Base-by-base conservation (phyloP, 306 rosid species). In the Vicia villosa region DNA sequence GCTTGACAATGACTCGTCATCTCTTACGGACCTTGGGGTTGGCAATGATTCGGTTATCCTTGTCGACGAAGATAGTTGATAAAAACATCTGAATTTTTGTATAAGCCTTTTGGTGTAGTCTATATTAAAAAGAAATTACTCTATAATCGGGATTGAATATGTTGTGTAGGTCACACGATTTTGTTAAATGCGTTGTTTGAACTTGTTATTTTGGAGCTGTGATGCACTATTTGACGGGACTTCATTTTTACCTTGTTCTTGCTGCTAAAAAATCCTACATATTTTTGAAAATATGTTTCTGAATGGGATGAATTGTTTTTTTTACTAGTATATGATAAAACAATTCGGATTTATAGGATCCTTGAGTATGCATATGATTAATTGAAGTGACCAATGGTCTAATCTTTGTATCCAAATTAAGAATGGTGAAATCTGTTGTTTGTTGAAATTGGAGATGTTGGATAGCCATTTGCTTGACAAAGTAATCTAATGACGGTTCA, bases 1-100 rank as follows among this genome's bases (percentile, higher is more conserved):
- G 83, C 97, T 90, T 3, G 91, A 90, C 50, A 87, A 83, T 64
- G 97, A 94, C 63, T 82, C 81, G 85, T 85, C 84, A 49, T 81
- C 95, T 66, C 80, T 94, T 21, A 75, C 85, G 50, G 97, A 88
- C 69, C 34, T 84, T 37, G 97, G 98, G 62, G 74, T 86, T 76
- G 91, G 88, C 76, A 86, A 81, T 45, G 86, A 76, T 26, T 85
- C 98, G 13, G 71, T 63, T 69, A 83, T 94, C 80, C 95, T 94
- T 56, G 79, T 94, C 24, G 96, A 91, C 40, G 95, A 88, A 83
- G 91, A 85, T 79, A 80, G 82, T 76, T 92, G 66, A 87, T 64
- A 36, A 57, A 63, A 24, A 21, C 32, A 24, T 43, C 42, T 20
- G 50, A 47, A 38, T 43, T 0, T 66, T 52, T 5, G 64, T 64